Percentiles rank a stretch among this genome's conserved stretches.
These are phyloP conservation scores for Dicorynia guianensis DNA, from an alignment of 306 rosid species.

Conservation along the genomic window DNA sequence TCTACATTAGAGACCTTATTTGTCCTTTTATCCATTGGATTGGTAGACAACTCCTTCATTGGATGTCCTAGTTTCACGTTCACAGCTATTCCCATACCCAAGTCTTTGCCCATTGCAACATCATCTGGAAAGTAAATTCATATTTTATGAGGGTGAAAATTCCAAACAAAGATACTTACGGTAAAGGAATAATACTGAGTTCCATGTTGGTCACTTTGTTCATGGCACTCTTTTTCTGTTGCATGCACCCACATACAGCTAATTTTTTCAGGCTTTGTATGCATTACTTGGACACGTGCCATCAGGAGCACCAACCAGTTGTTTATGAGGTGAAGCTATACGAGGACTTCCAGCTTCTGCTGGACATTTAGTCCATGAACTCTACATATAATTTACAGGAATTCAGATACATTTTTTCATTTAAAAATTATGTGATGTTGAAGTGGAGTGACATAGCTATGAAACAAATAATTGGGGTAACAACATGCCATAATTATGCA, in stretches of 20 bases:
- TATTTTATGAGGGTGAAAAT: slow-evolving; percentile 33
- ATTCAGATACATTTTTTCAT: slow-evolving; percentile 22
- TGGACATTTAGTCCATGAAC: slow-evolving; percentile 61
- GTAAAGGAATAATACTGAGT: slow-evolving; percentile 32
- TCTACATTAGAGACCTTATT: slow-evolving; percentile 42
- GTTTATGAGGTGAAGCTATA: slow-evolving; percentile 50
- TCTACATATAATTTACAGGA: slow-evolving; percentile 39
- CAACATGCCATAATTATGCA: not conserved
- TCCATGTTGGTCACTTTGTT: slow-evolving; percentile 56
- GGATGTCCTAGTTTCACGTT: slow-evolving; percentile 39
- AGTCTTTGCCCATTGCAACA: slow-evolving; percentile 60
- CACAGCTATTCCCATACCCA: slow-evolving; percentile 51
- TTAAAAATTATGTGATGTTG: slow-evolving; percentile 15
- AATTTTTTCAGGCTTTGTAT: slow-evolving; percentile 46
- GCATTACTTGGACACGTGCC: slow-evolving; percentile 64
- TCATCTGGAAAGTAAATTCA: slow-evolving; percentile 48
- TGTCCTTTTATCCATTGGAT: slow-evolving; percentile 44
- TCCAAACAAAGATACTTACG: slow-evolving; percentile 13
- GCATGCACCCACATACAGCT: slow-evolving; percentile 47
- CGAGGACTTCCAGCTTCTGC: slow-evolving; percentile 56
- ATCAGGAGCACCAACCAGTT: slow-evolving; percentile 54
- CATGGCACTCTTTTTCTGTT: slow-evolving; percentile 49
- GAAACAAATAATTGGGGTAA: not conserved
- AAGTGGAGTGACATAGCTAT: no score
- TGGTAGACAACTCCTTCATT: slow-evolving; percentile 45